These are phyloP conservation scores for Hypoxylon trugodes DNA, from an alignment of 495 filamentous ascomycete species.

Conservation along the genomic window DNA sequence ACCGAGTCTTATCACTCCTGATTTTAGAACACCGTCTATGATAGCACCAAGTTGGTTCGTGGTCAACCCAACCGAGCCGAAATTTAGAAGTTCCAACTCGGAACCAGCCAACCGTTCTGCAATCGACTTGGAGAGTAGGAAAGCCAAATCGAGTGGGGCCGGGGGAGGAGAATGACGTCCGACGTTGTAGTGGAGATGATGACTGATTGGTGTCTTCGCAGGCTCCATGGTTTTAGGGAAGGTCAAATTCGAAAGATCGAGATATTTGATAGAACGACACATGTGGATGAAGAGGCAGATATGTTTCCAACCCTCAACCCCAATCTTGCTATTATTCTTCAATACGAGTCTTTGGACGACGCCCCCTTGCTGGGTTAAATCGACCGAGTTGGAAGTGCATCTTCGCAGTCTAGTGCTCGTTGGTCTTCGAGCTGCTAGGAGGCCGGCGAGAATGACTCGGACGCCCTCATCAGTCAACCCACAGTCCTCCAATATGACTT, in stretches of 20 bases:
- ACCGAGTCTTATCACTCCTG: slow-evolving; percentile 78
- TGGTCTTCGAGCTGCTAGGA: slow-evolving; percentile 80
- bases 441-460: slow-evolving; percentile 82
- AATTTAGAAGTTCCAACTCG: slow-evolving; percentile 82
- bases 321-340: slow-evolving; percentile 88
- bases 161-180: slow-evolving; percentile 21
- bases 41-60: slow-evolving; percentile 74
- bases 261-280: slow-evolving; percentile 81
- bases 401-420: slow-evolving; percentile 55
- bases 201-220: slow-evolving; percentile 31
- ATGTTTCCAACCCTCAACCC: slow-evolving; percentile 87
- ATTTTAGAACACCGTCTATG: slow-evolving; percentile 76
- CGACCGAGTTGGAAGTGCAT: slow-evolving; percentile 40
- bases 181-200: slow-evolving; percentile 27
- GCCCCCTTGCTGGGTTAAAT: slow-evolving; percentile 61
- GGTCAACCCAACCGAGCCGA: slow-evolving; percentile 78
- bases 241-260: slow-evolving; percentile 87
- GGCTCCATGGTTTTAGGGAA: slow-evolving; percentile 65
- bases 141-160: slow-evolving; percentile 43
- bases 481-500: slow-evolving; percentile 85
- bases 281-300: slow-evolving; percentile 90
- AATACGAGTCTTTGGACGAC: slow-evolving; percentile 86
- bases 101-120: slow-evolving; percentile 76
- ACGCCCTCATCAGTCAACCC: slow-evolving; percentile 86
- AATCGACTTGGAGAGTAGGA: slow-evolving; percentile 75